Evolutionary conservation across 768 basidiomycete genomes (phyloP).

Genomic region (Hygrophoropsis aurantiaca): DNA sequence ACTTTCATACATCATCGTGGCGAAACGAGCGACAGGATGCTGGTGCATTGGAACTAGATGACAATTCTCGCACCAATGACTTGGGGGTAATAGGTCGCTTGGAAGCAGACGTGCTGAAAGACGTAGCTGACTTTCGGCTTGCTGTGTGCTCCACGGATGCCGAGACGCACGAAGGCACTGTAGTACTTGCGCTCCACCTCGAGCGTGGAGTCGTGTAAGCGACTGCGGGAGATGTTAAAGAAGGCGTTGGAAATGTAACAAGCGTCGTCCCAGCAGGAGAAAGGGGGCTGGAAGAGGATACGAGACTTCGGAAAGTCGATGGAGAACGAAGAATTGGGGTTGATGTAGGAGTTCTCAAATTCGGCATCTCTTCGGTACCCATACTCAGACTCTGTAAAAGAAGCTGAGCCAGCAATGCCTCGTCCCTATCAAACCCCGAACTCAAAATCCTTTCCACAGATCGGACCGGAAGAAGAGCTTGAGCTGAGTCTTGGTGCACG

Average conservation of each 20-base stretch:
- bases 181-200: slow-evolving; percentile 32
- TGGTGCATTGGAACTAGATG: no score
- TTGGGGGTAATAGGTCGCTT: no score
- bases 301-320: no score
- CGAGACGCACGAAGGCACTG: slow-evolving; percentile 16
- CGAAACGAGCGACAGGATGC: no score
- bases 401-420: slow-evolving; percentile 27
- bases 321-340: no score
- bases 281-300: no score
- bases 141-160: no score
- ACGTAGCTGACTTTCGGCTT: no score
- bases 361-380: slow-evolving; percentile 4
- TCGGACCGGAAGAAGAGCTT: slow-evolving; percentile 18
- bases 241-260: slow-evolving; percentile 3
- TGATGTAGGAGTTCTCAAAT: no score
- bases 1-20: no score
- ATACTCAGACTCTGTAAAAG: slow-evolving; percentile 26
- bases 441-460: slow-evolving; percentile 12
- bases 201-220: slow-evolving; percentile 21
- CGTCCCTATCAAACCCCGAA: slow-evolving; percentile 21
- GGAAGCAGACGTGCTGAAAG: no score
- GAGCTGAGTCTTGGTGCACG: slow-evolving; percentile 25
- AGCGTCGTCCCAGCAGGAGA: neutral
- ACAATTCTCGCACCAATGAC: no score
- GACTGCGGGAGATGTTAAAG: slow-evolving; percentile 12